A percentile compares a stretch with the other conserved stretches of the same genome.
Evolutionary conservation across 371 early-diverging fungal genomes (phyloP).

Genomic region (Lichtheimia ramosa): DNA sequence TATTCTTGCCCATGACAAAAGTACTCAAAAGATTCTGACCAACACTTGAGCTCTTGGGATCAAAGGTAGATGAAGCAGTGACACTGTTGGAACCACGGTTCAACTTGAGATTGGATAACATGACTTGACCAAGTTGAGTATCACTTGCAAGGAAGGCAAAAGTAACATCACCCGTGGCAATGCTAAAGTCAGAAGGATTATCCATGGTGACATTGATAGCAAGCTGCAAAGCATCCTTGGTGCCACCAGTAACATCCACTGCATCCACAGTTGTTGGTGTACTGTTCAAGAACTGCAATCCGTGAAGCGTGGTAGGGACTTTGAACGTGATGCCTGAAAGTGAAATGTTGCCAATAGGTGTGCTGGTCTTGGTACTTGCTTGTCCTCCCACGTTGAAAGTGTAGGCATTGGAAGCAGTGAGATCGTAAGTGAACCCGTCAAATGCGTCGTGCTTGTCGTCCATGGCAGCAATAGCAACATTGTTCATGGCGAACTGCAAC

Average conservation of each 20-base stretch:
- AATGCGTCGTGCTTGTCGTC: slow-evolving; percentile 37
- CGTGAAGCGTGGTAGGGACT: slow-evolving; percentile 51
- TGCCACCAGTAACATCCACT: slow-evolving; percentile 62
- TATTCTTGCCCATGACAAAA: slow-evolving; percentile 57
- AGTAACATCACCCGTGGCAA: slow-evolving; percentile 53
- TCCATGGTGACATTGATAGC: slow-evolving; percentile 55
- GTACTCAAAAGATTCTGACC: slow-evolving; percentile 54
- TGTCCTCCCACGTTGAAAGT: slow-evolving; percentile 52
- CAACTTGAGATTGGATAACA: slow-evolving; percentile 44
- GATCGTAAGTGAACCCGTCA: slow-evolving; percentile 48
- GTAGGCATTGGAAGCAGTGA: slow-evolving; percentile 44
- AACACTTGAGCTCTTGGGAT: slow-evolving; percentile 46
- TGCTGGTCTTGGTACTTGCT: slow-evolving; percentile 53
- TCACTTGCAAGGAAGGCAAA: slow-evolving; percentile 46
- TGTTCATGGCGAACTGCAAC: slow-evolving; percentile 41
- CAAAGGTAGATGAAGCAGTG: slow-evolving; percentile 45
- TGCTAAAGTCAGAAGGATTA: slow-evolving; percentile 62
- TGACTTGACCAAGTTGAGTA: slow-evolving; percentile 47
- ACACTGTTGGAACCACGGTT: slow-evolving; percentile 52
- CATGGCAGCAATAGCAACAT: slow-evolving; percentile 36
- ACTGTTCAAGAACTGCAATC: slow-evolving; percentile 63
- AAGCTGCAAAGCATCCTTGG: slow-evolving; percentile 44
- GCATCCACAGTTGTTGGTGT: slow-evolving; percentile 57
- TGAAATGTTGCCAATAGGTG: slow-evolving; percentile 60
- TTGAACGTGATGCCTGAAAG: slow-evolving; percentile 60